Evolutionary conservation across 2,329 filamentous ascomycete species (phyloP).

Genomic region (Incumbomyces lentus): DNA sequence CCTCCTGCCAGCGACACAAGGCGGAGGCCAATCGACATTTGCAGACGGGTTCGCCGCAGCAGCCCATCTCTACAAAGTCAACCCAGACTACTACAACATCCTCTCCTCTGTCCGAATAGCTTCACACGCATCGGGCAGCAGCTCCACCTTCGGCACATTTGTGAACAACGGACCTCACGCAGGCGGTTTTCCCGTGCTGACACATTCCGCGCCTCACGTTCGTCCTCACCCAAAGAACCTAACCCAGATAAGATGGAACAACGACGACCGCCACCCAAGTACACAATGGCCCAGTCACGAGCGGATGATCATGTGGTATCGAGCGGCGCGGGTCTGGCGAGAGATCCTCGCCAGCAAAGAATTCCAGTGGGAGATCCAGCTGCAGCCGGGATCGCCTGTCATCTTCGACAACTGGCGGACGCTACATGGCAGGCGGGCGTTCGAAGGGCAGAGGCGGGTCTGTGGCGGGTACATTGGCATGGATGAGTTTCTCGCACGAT

Average conservation of each 20-base stretch:
- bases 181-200: slow-evolving; percentile 57
- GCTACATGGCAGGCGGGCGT: slow-evolving; percentile 73
- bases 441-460: slow-evolving; percentile 74
- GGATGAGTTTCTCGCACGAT: slow-evolving; percentile 19
- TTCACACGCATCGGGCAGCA: slow-evolving; percentile 76
- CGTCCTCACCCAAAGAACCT: slow-evolving; percentile 30
- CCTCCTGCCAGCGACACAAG: slow-evolving; percentile 42
- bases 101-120: slow-evolving; percentile 52
- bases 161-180: slow-evolving; percentile 57
- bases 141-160: slow-evolving; percentile 51
- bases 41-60: slow-evolving; percentile 80
- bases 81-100: slow-evolving; percentile 45
- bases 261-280: slow-evolving; percentile 65
- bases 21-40: slow-evolving; percentile 67
- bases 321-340: slow-evolving; percentile 65
- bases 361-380: slow-evolving; percentile 68
- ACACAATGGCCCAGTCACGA: slow-evolving; percentile 44
- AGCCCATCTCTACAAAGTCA: slow-evolving; percentile 43
- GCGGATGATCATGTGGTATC: slow-evolving; percentile 58
- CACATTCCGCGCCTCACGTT: slow-evolving; percentile 34
- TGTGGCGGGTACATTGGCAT: slow-evolving; percentile 75
- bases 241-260: slow-evolving; percentile 79
- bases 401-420: slow-evolving; percentile 97
- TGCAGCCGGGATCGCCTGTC: slow-evolving; percentile 66
- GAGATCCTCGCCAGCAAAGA: slow-evolving; percentile 54